These are phyloP conservation scores for Tritrichomonas foetus DNA, from an alignment of 208 protist genomes.

Conservation along the genomic window DNA sequence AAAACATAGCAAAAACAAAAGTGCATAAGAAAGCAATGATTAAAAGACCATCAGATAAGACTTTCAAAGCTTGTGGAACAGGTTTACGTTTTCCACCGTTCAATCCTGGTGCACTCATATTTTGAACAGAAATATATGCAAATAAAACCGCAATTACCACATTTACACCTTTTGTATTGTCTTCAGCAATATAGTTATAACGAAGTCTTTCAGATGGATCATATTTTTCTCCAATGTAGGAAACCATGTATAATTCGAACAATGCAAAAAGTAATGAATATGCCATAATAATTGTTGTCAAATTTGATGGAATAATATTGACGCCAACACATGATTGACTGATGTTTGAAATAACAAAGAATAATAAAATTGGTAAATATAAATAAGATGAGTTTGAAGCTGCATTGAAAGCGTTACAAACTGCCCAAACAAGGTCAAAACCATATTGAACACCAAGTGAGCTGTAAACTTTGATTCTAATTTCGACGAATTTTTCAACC, in stretches of 20 bases:
- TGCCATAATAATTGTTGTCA: background rate
- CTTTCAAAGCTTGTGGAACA: background rate
- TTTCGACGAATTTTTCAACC: background rate
- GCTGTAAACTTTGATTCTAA: background rate
- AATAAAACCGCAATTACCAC: background rate
- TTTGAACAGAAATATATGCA: background rate
- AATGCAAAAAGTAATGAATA: background rate
- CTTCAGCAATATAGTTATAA: background rate
- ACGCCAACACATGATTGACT: background rate
- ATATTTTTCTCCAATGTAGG: background rate
- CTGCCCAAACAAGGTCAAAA: background rate
- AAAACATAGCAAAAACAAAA: background rate
- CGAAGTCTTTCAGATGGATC: background rate
- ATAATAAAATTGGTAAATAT: background rate
- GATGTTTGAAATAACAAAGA: background rate
- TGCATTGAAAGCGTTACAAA: background rate
- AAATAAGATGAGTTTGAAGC: background rate
- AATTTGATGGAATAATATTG: background rate
- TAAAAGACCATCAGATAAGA: background rate
- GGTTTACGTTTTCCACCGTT: no score
- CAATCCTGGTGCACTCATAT: background rate
- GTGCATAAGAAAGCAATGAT: background rate
- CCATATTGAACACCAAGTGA: background rate
- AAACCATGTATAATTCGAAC: background rate
- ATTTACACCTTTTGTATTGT: background rate